Evolutionary conservation across 2,329 filamentous ascomycete species (phyloP), one percentile per base, ranked within the genome.

Genomic region (Claviceps capensis): DNA sequence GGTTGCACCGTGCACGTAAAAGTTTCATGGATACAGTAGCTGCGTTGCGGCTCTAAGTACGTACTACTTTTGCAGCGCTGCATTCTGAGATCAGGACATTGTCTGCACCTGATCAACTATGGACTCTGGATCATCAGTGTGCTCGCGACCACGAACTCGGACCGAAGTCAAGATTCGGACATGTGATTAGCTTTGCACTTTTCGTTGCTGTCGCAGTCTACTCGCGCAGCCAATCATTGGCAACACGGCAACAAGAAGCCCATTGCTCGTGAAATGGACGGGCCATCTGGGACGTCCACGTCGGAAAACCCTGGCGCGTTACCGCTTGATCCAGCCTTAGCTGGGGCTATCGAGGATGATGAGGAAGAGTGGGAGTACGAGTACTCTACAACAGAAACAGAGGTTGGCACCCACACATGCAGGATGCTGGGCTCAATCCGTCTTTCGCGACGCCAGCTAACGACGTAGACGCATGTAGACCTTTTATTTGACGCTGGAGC

Each of bases 341-440:
- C 57, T n/a, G 57, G 63, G 40, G 52, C 63, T 16, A 53, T 56
- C 23, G 54, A 55, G 9, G 69, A 71, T 30, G 74, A 72, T 5
- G 70, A 81, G 54, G 77, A 83, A 48, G 79, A 82, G 49, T 84
- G 79, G 78, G 81, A 84, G 60, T 83, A 83, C 57, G 81, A 84
- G 57, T 84, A 84, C 60, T 83, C 81, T 0, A 65, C 69, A 2
- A 81, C 78, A 0, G 79, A 84, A 59, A 81, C 73, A 14, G 81
- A 84, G 70, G 80, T 78, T 19, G 16, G 47, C 47, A 19, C 37
- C 7, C 8, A 23, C 47, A 13, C 36, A 26, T 19, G 6, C 4
- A 19, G 16, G 23, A 34, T 36, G 26, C 26, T n/a, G 17, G 44
- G 14, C 23, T 30, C 23, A 30, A 11, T 26, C 9, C 23, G 23